A percentile compares a stretch with the other conserved stretches of the same genome.
phyloP scores from a whole-genome alignment of 257 asterid species.

The Ballota nigra region DNA sequence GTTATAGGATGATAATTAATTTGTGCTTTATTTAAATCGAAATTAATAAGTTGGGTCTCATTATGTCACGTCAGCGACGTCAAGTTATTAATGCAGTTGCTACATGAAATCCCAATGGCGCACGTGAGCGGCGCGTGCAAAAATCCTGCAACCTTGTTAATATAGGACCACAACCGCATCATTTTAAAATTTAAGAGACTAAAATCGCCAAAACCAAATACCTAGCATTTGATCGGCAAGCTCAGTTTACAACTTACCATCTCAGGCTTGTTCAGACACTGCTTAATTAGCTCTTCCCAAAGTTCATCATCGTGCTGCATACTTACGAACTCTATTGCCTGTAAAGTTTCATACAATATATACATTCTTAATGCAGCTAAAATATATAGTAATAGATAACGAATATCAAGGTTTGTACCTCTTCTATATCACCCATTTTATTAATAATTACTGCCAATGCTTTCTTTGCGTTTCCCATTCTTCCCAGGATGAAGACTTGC shows the following conservation, averaged over 20 bases:
- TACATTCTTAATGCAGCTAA: conserved; percentile 20
- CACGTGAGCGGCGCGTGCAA: no score
- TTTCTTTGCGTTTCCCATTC: conserved; percentile 94
- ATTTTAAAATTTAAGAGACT: no score
- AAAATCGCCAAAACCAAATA: no score
- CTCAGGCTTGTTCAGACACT: conserved; percentile 91
- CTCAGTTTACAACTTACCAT: conserved; percentile 55
- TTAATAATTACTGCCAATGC: conserved; percentile 91
- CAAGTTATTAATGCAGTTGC: no score
- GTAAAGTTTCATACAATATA: conserved; percentile 32
- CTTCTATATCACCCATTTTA: conserved; percentile 85
- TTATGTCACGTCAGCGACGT: no score
- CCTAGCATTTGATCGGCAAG: conserved; percentile 3
- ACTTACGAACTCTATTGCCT: conserved; percentile 97
- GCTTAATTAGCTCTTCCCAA: conserved; percentile 95
- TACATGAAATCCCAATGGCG: no score
- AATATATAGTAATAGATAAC: conserved; percentile 16
- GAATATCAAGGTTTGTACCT: conserved; percentile 48
- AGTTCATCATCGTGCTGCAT: conserved; percentile 97
- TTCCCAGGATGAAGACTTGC: conserved; percentile 97
- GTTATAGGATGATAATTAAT: no score
- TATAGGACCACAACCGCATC: no score
- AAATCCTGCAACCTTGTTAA: no score
- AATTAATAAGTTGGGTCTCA: no score
- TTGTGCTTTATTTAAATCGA: no score